Conservation (phyloP, 805 yeast species). For the Candida quercuum region DNA sequence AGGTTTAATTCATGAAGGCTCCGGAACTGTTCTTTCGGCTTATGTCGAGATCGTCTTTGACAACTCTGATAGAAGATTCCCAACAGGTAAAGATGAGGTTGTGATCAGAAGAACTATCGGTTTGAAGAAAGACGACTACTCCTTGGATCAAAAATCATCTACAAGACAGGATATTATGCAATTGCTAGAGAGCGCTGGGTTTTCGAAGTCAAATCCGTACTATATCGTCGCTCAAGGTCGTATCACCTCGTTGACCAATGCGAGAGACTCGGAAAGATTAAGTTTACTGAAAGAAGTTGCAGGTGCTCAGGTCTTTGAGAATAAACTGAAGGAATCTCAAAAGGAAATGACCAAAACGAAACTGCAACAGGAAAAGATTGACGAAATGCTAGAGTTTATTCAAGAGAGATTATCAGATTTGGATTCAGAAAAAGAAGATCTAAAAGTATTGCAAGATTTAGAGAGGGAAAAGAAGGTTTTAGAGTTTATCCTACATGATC, state of each 20-base stretch:
- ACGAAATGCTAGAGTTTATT: constrained; percentile 64
- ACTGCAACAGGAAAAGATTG: constrained; percentile 64
- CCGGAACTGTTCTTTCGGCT: constrained; percentile 87
- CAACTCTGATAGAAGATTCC: constrained; percentile 68
- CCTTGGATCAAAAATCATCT: constrained; percentile 73
- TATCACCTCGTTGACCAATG: constrained; percentile 82
- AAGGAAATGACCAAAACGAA: constrained; percentile 75
- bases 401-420: constrained; percentile 71
- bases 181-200: constrained; percentile 85
- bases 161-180: constrained; percentile 78
- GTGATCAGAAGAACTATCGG: constrained; percentile 85
- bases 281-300: constrained; percentile 84
- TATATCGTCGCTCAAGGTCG: constrained; percentile 97
- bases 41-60: constrained; percentile 88
- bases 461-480: constrained; percentile 64
- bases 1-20: constrained; percentile 84
- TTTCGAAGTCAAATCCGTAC: constrained; percentile 84
- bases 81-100: constrained; percentile 53
- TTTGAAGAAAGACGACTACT: constrained; percentile 86
- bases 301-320: constrained; percentile 89
- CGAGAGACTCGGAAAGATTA: constrained; percentile 79
- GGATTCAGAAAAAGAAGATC: constrained; percentile 72
- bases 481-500: constrained; percentile 71
- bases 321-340: constrained; percentile 68
- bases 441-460: constrained; percentile 60